These are phyloP conservation scores for Polychaeton citri DNA, from an alignment of 2,329 filamentous ascomycete species.

Conservation along the genomic window DNA sequence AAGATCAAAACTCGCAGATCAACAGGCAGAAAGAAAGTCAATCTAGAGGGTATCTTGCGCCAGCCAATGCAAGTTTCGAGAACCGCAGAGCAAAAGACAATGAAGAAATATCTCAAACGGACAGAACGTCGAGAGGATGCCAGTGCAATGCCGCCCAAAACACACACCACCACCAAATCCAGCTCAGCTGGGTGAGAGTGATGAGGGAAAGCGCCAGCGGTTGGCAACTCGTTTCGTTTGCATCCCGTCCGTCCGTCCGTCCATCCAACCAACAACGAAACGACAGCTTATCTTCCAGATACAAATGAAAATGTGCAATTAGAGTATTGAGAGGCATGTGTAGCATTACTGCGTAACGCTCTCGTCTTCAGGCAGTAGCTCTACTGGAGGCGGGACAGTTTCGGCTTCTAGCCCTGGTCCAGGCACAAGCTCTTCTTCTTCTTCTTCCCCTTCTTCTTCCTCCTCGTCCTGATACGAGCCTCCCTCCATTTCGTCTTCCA, in stretches of 20 bases:
- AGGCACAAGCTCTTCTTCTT: background rate
- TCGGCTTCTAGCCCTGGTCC: background rate
- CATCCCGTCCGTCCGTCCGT: too few relatives aligned
- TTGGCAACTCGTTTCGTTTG: too few relatives aligned
- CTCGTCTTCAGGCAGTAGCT: background rate
- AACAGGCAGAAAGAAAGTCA: background rate
- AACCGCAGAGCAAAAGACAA: background rate
- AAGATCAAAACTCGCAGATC: too few relatives aligned
- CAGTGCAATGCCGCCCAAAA: too few relatives aligned
- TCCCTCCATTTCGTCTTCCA: conserved; percentile 14
- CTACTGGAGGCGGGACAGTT: too few relatives aligned
- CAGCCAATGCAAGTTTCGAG: conserved; percentile 4
- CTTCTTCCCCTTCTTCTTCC: conserved; percentile 2
- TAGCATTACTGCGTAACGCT: background rate
- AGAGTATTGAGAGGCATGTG: too few relatives aligned
- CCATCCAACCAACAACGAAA: background rate
- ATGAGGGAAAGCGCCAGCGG: too few relatives aligned
- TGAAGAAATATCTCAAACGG: too few relatives aligned
- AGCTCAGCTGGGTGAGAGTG: background rate
- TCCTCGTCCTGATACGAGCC: background rate
- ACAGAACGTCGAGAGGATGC: too few relatives aligned
- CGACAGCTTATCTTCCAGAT: background rate
- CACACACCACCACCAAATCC: too few relatives aligned
- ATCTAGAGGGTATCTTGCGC: conserved; percentile 6
- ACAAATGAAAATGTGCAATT: background rate